A percentile compares a stretch with the other conserved stretches of the same genome.
Evolutionary conservation across 208 protist genomes (phyloP).

Genomic region (Wallacemonas collosoma): DNA sequence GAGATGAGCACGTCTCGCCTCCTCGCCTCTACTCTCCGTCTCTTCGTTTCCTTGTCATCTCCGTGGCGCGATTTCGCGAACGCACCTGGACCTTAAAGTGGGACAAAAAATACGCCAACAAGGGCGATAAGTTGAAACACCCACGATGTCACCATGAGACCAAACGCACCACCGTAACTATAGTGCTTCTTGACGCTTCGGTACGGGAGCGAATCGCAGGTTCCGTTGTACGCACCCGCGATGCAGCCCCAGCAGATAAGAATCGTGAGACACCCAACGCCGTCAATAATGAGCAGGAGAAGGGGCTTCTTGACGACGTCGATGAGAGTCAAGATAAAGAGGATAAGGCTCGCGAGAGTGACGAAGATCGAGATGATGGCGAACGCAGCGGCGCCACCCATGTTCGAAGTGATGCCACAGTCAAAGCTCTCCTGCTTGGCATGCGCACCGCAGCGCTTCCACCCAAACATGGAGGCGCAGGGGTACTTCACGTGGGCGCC

Average conservation of each 20-base stretch:
- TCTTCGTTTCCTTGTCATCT: no score
- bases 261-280: conserved; percentile 35
- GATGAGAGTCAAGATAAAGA: conserved; percentile 26
- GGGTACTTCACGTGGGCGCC: not conserved
- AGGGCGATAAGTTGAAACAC: conserved; percentile 34
- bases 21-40: not conserved
- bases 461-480: conserved; percentile 44
- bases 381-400: conserved; percentile 45
- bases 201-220: conserved; percentile 22
- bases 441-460: conserved; percentile 34
- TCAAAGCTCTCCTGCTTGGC: conserved; percentile 20
- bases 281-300: conserved; percentile 30
- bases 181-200: conserved; percentile 28
- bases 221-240: conserved; percentile 37
- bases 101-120: conserved; percentile 36
- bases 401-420: conserved; percentile 35
- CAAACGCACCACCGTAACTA: conserved; percentile 34
- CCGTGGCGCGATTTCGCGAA: no score
- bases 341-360: conserved; percentile 27
- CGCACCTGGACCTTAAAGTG: conserved; percentile 10
- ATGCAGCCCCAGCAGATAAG: conserved; percentile 43
- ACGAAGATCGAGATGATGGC: conserved; percentile 50
- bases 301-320: conserved; percentile 29
- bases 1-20: not conserved
- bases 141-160: conserved; percentile 46